These are phyloP conservation scores for Tetrapisispora arboricola DNA, from an alignment of 805 yeast species.

Conservation along the genomic window DNA sequence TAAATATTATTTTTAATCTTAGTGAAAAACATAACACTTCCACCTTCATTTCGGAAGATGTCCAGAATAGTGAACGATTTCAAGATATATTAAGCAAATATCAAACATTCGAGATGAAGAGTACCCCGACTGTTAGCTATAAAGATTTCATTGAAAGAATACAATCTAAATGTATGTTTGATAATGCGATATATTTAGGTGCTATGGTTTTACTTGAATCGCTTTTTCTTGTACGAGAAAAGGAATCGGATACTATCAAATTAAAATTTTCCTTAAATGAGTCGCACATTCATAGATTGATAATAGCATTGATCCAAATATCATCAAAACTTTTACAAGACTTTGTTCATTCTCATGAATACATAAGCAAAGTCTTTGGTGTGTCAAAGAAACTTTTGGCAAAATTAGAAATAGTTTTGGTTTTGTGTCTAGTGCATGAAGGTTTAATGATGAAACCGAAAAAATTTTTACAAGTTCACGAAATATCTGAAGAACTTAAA, in stretches of 20 bases:
- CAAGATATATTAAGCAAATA: background rate
- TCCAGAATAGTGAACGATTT: background rate
- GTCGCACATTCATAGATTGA: conserved; percentile 33
- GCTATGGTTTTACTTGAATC: conserved; percentile 19
- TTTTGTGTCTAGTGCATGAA: conserved; percentile 13
- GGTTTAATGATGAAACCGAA: conserved; percentile 13
- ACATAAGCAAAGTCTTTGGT: conserved; percentile 41
- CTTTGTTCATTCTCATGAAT: conserved; percentile 34
- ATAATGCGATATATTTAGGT: conserved; percentile 20
- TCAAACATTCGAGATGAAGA: conserved; percentile 21
- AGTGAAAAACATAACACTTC: conserved; percentile 2
- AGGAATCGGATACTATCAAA: conserved; percentile 4
- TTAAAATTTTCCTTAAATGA: conserved; percentile 27
- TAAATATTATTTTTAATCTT: conserved; percentile 8
- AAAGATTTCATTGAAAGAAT: conserved; percentile 19
- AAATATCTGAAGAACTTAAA: conserved; percentile 10
- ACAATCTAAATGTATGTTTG: conserved; percentile 24
- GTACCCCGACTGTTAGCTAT: conserved; percentile 20
- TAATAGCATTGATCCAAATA: conserved; percentile 35
- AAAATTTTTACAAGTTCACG: conserved; percentile 10
- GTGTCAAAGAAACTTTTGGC: conserved; percentile 26
- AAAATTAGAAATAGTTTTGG: conserved; percentile 19
- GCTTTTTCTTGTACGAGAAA: conserved; percentile 11
- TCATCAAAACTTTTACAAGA: conserved; percentile 42
- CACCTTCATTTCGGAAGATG: background rate